These are phyloP conservation scores for Beauveria bassiana DNA, from an alignment of 2,329 filamentous ascomycete species.

Conservation along the genomic window DNA sequence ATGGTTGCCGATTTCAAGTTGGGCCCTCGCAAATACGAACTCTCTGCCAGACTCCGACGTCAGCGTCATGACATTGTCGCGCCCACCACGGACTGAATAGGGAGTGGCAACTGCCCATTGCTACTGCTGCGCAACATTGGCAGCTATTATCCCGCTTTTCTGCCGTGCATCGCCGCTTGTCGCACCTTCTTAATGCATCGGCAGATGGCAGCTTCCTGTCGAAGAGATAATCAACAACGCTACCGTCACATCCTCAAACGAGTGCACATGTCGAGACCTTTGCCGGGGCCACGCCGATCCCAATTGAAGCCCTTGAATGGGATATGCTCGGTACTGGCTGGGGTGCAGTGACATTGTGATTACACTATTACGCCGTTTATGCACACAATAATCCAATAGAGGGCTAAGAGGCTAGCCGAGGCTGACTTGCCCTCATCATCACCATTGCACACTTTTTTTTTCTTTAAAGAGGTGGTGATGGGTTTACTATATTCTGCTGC, in stretches of 20 bases:
- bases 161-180: background rate
- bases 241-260: background rate
- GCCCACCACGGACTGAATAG: background rate
- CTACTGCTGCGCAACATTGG: no score
- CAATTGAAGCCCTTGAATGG: constrained; percentile 1
- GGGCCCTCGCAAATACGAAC: background rate
- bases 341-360: background rate
- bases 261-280: background rate
- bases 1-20: background rate
- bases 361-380: background rate
- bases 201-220: background rate
- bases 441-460: background rate
- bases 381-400: background rate
- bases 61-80: constrained; percentile 3
- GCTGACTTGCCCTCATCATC: background rate
- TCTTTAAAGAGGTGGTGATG: background rate
- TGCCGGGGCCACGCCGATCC: background rate
- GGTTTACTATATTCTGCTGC: background rate
- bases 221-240: background rate
- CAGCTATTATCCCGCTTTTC: background rate
- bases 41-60: background rate
- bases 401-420: background rate
- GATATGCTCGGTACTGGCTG: background rate
- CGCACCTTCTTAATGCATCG: background rate
- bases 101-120: background rate